A percentile compares a stretch with the other conserved stretches of the same genome.
Evolutionary conservation across 2,329 filamentous ascomycete genomes (phyloP).

Genomic region (Diaporthe eres): DNA sequence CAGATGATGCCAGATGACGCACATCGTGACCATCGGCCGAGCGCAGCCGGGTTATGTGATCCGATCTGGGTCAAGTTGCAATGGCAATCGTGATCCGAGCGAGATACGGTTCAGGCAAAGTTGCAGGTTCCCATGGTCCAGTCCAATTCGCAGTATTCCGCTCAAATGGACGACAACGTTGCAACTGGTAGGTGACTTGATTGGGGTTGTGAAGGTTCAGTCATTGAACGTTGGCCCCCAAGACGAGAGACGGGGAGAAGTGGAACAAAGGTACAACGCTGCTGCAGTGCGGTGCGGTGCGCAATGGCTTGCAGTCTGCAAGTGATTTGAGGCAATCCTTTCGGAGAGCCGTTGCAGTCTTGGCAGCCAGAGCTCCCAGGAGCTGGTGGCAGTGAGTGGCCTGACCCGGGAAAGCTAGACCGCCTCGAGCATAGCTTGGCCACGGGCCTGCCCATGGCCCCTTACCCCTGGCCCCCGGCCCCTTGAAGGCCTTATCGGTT

Average conservation of each 20-base stretch:
- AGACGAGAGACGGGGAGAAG: neutral
- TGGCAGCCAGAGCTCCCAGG: neutral
- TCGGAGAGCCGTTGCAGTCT: neutral
- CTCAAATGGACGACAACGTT: neutral
- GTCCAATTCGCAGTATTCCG: neutral
- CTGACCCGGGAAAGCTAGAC: neutral
- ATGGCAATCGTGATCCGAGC: neutral
- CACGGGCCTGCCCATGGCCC: neutral
- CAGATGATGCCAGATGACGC: conserved; percentile 14
- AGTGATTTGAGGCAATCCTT: conserved; percentile 1
- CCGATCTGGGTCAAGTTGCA: conserved; percentile 5
- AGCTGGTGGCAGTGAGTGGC: neutral
- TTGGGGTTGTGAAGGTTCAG: neutral
- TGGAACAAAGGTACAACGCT: conserved; percentile 1
- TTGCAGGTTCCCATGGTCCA: conserved; percentile 1
- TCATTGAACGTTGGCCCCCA: neutral
- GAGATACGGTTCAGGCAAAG: neutral
- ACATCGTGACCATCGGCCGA: conserved; percentile 21
- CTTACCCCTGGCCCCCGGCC: neutral
- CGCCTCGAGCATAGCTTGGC: neutral
- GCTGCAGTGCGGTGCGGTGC: neutral
- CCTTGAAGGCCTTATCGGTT: neutral
- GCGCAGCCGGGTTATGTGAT: conserved; percentile 19
- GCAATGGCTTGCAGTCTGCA: neutral
- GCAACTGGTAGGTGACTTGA: neutral